Evolutionary conservation across 2,329 filamentous ascomycete genomes (phyloP).

Genomic region (Diaporthe sp.): DNA sequence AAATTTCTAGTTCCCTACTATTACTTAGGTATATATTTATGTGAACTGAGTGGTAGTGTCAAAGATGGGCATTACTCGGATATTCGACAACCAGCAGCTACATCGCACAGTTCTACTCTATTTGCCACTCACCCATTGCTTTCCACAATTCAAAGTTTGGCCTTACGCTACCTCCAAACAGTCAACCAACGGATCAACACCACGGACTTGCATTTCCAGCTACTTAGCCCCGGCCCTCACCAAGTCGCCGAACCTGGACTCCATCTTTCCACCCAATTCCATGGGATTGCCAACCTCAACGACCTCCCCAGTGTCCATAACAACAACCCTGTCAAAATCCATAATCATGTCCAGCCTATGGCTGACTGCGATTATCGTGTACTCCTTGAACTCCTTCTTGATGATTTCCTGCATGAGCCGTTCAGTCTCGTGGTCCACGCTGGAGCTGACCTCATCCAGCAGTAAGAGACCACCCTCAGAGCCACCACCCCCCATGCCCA

Average conservation of each 20-base stretch:
- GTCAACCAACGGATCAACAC: too few species aligned
- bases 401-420: slow-evolving; percentile 47
- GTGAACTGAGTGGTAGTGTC: too few species aligned
- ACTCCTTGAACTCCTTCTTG: slow-evolving; percentile 45
- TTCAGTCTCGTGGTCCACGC: slow-evolving; percentile 50
- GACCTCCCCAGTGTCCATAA: slow-evolving; percentile 47
- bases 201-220: not conserved
- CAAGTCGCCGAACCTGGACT: slow-evolving; percentile 31
- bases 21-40: too few species aligned
- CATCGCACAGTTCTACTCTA: too few species aligned
- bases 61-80: too few species aligned
- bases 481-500: slow-evolving; percentile 43
- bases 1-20: too few species aligned
- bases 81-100: too few species aligned
- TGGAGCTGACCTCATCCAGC: slow-evolving; percentile 46
- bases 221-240: slow-evolving; percentile 26
- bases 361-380: slow-evolving; percentile 49
- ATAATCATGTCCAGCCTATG: slow-evolving; percentile 50
- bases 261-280: not conserved
- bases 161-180: not conserved
- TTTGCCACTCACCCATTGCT: not conserved
- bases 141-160: not conserved
- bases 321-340: slow-evolving; percentile 49
- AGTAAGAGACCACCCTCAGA: slow-evolving; percentile 48
- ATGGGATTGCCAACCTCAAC: slow-evolving; percentile 38